Evolutionary conservation across 2,329 filamentous ascomycete genomes (phyloP).

Genomic region (Nigrospora osmanthi): DNA sequence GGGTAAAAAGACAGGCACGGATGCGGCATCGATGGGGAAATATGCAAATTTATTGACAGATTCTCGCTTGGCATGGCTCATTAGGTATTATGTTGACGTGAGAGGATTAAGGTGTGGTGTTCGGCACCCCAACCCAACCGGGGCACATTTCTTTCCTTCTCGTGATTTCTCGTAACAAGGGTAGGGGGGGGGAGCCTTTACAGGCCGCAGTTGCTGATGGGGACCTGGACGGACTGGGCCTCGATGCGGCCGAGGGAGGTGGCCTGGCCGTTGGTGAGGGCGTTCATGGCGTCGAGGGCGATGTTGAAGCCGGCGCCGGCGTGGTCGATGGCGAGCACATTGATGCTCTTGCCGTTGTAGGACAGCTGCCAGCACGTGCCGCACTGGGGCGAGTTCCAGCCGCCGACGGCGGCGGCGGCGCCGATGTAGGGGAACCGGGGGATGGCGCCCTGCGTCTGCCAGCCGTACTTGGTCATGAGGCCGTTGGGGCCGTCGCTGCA

Average conservation of each 20-base stretch:
- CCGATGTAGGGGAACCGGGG: constrained; percentile 47
- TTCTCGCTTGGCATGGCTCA: too few species aligned
- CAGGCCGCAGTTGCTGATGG: constrained; percentile 32
- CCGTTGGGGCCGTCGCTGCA: constrained; percentile 65
- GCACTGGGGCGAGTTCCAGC: constrained; percentile 49
- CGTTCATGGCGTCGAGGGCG: constrained; percentile 46
- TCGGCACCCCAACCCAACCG: too few species aligned
- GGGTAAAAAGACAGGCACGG: too few species aligned
- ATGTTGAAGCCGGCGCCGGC: constrained; percentile 45
- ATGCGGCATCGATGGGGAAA: too few species aligned
- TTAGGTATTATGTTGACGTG: too few species aligned
- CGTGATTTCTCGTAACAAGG: too few species aligned
- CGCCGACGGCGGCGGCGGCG: constrained; percentile 39
- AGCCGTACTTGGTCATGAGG: constrained; percentile 54
- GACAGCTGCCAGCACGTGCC: constrained; percentile 51
- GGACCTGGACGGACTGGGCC: constrained; percentile 37
- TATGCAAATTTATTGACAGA: too few species aligned
- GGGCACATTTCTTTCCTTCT: too few species aligned
- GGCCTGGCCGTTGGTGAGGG: constrained; percentile 44
- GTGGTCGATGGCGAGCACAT: constrained; percentile 49
- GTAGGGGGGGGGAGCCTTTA: constrained; percentile 9
- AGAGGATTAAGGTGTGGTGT: too few species aligned
- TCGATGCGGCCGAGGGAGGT: constrained; percentile 42
- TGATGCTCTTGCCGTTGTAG: constrained; percentile 42
- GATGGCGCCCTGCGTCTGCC: constrained; percentile 44